These are phyloP conservation scores for Vickermania spadyakhi DNA, from an alignment of 208 protist genomes.

Conservation along the genomic window DNA sequence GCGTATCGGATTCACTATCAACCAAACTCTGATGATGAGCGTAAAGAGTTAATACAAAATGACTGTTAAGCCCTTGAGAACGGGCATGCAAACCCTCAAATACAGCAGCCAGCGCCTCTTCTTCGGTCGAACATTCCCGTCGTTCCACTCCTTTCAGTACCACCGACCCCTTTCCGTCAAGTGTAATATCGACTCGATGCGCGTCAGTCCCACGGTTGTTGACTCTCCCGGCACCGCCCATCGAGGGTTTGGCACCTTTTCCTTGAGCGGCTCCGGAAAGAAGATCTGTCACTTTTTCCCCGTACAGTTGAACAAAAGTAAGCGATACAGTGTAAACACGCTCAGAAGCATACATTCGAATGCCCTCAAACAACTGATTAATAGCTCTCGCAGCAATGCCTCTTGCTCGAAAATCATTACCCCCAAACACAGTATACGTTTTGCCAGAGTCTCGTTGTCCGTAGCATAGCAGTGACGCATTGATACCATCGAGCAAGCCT, in stretches of 20 bases:
- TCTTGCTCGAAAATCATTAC: slow-evolving; percentile 12
- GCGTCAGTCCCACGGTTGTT: neutral
- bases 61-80: slow-evolving; percentile 39
- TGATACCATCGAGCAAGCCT: slow-evolving; percentile 21
- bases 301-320: slow-evolving; percentile 66
- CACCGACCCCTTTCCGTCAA: slow-evolving; percentile 22
- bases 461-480: slow-evolving; percentile 66
- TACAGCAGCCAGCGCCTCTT: slow-evolving; percentile 69
- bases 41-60: slow-evolving; percentile 82
- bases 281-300: slow-evolving; percentile 61
- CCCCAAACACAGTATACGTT: slow-evolving; percentile 69
- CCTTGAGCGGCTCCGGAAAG: slow-evolving; percentile 16
- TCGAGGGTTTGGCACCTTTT: too few species aligned
- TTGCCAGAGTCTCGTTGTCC: slow-evolving; percentile 74
- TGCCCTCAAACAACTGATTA: slow-evolving; percentile 45
- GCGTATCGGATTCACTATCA: slow-evolving; percentile 47
- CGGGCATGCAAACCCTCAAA: slow-evolving; percentile 58
- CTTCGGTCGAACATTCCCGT: slow-evolving; percentile 36
- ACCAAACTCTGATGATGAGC: slow-evolving; percentile 57
- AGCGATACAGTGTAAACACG: slow-evolving; percentile 35
- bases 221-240: neutral
- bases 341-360: slow-evolving; percentile 21
- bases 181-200: slow-evolving; percentile 11
- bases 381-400: slow-evolving; percentile 65
- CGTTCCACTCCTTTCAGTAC: slow-evolving; percentile 23